phyloP scores from a whole-genome alignment of 768 basidiomycete species.

The Mrakia gelida region DNA sequence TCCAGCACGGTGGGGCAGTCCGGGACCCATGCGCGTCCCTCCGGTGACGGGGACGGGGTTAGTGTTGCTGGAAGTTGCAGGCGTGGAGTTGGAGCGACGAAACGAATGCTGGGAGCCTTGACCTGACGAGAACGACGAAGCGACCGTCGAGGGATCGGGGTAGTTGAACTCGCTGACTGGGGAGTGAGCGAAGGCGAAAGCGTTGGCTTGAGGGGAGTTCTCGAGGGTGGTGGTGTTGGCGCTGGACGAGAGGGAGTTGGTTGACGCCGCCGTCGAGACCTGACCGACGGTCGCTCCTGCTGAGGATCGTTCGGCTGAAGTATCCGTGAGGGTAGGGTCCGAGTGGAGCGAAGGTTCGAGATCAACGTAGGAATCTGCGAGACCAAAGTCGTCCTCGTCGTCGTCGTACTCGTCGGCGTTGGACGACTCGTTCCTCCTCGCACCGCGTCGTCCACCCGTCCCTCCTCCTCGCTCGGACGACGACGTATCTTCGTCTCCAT shows the following conservation, averaged over 20 bases:
- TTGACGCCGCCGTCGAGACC: background rate
- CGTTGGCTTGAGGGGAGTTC: background rate
- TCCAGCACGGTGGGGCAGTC: background rate
- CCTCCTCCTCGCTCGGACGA: background rate
- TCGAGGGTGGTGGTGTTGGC: conserved; percentile 3
- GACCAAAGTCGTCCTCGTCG: conserved; percentile 2
- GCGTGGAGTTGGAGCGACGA: background rate
- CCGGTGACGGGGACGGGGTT: background rate
- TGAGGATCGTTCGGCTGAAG: background rate
- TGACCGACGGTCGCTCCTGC: background rate
- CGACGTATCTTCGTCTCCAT: background rate
- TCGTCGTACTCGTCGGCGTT: background rate
- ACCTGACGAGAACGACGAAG: conserved; percentile 3
- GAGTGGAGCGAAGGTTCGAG: conserved; percentile 28
- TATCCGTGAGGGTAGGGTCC: conserved; percentile 14
- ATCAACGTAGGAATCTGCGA: conserved; percentile 21
- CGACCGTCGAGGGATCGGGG: conserved; percentile 10
- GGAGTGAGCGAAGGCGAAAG: background rate
- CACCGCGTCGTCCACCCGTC: background rate
- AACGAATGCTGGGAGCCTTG: conserved; percentile 9
- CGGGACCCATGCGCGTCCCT: background rate
- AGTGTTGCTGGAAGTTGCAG: background rate
- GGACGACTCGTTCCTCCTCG: background rate
- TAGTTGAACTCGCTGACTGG: conserved; percentile 13
- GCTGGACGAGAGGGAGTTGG: background rate